These are phyloP conservation scores for Dendrobium nobile DNA, from an alignment of 106 monocot genomes.

Conservation along the genomic window DNA sequence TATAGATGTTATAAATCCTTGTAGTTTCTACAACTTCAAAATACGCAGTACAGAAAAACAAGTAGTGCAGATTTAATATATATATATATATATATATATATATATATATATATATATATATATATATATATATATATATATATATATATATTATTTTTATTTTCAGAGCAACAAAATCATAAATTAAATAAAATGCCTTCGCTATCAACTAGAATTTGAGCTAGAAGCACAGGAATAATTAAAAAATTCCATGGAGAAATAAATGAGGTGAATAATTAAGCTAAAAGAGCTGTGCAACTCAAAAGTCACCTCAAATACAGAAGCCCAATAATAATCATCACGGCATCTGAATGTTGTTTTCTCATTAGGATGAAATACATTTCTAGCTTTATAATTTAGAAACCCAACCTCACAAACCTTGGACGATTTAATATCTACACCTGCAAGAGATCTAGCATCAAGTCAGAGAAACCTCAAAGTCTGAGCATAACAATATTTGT, in stretches of 20 bases:
- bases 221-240: neutral
- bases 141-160: neutral
- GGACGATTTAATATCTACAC: constrained; percentile 83
- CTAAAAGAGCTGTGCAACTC: neutral
- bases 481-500: neutral
- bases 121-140: too few species aligned
- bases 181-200: neutral
- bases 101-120: too few species aligned
- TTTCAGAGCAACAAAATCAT: neutral
- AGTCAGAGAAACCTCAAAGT: neutral
- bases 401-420: constrained; percentile 77
- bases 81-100: neutral
- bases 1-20: neutral
- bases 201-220: neutral
- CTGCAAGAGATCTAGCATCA: constrained; percentile 32
- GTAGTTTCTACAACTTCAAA: neutral
- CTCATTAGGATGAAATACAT: constrained; percentile 52
- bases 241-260: neutral
- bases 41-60: neutral
- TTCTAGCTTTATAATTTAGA: constrained; percentile 63
- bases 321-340: constrained; percentile 99
- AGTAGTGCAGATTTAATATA: neutral
- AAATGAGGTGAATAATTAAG: neutral
- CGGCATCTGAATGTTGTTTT: constrained; percentile 63
- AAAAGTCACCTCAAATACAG: constrained; percentile 76